Conservation (phyloP, 2,329 filamentous ascomycete genomes). For the Capronia coronata region DNA sequence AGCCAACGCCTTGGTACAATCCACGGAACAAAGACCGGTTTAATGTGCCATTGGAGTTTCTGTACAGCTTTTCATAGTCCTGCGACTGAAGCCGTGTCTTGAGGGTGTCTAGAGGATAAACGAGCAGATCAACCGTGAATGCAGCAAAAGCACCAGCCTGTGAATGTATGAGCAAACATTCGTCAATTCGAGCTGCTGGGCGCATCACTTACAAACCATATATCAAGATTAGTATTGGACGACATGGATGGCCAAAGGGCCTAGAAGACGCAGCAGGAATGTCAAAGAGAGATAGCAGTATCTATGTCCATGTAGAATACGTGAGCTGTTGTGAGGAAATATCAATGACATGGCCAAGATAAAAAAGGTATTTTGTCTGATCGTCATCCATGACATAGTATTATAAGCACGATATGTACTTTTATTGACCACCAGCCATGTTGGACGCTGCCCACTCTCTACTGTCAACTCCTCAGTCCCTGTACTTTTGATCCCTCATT, state of each 20-base stretch:
- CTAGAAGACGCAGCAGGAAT: background rate
- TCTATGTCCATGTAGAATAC: background rate
- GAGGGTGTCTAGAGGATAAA: constrained; percentile 83
- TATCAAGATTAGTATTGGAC: constrained; percentile 49
- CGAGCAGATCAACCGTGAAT: constrained; percentile 74
- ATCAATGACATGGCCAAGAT: constrained; percentile 3
- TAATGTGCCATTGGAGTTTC: constrained; percentile 29
- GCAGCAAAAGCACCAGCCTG: constrained; percentile 80
- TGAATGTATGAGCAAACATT: background rate
- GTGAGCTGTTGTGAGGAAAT: background rate
- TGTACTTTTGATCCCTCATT: too few relatives aligned
- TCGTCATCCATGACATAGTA: too few relatives aligned
- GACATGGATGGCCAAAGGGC: constrained; percentile 35
- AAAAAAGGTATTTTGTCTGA: background rate
- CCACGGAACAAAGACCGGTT: constrained; percentile 60
- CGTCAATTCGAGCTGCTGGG: background rate
- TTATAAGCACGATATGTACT: too few relatives aligned
- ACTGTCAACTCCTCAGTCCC: too few relatives aligned
- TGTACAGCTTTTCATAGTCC: constrained; percentile 63
- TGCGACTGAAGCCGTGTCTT: constrained; percentile 80
- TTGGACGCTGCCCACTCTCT: too few relatives aligned
- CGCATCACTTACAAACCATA: constrained; percentile 48
- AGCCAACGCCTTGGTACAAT: constrained; percentile 80
- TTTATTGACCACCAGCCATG: too few relatives aligned
- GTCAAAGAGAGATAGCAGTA: constrained; percentile 4